Base-by-base conservation (phyloP, 2,329 filamentous ascomycete species). In the Apiospora sp. region DNA sequence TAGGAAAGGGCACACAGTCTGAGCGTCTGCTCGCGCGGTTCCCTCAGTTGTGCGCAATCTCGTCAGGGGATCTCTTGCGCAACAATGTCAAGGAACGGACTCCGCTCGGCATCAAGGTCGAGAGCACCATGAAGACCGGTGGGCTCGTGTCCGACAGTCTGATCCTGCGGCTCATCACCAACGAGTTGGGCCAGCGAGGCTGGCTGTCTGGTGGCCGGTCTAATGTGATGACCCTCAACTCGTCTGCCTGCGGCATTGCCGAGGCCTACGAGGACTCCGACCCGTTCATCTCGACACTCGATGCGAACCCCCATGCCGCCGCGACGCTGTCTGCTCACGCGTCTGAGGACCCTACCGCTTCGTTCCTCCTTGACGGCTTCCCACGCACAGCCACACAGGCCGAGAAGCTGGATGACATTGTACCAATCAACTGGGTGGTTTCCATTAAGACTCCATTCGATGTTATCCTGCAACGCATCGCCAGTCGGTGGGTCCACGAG, bases 361-460 rank as follows among this genome's bases (percentile, higher is more conserved):
- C 95, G 0, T 98, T 98, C 82, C 93, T 99, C 75, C 92, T 99
- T 71, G 96, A 99, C 81, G 96, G 96, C 22, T 99, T 98, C 83
- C 96, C 96, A 2, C 93, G 96, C 76, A 99, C 94, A 8, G 93
- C 93, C 0, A 81, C 86, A 3, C 96, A 99, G 83, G 96, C 95
- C 41, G 82, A 85, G 58, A 92, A 92, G 72, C 89, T 98, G 68
- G 95, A 97, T 80, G 85, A 86, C 67, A 87, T 98, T 46, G 90
- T 98, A 44, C 95, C 96, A n/a, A 95, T 99, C 81, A 99, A 99
- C 83, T 89, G 98, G 74, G 96, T 95, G 68, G 92, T 98, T 73
- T 94, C 93, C 71, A 87, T 98, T 77, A 89, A 92, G 80, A 98
- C 96, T 0, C 96, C 96, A 0, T 90, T 93, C 46, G 90, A 92